These are phyloP conservation scores for Auriscalpium orientale DNA, from an alignment of 768 basidiomycete species.

Conservation along the genomic window DNA sequence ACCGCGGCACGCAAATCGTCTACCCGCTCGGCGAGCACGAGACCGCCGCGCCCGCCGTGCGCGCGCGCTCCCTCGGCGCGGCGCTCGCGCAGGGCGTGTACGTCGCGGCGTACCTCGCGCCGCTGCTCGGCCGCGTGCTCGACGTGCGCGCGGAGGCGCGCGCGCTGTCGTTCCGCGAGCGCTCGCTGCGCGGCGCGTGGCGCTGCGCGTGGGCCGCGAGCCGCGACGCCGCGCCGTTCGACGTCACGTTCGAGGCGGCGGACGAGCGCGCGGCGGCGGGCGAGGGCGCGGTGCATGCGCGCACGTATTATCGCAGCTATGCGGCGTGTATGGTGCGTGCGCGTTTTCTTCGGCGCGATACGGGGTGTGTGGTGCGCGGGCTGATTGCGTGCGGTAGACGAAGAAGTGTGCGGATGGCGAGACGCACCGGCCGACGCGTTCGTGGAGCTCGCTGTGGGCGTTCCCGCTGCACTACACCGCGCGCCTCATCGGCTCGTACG, in stretches of 20 bases:
- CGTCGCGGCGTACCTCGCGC: slow-evolving; percentile 35
- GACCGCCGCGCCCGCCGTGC: slow-evolving; percentile 34
- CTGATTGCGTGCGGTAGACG: not conserved
- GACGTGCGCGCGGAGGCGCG: slow-evolving; percentile 40
- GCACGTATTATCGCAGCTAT: slow-evolving; percentile 38
- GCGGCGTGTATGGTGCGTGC: slow-evolving; percentile 31
- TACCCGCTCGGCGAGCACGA: slow-evolving; percentile 37
- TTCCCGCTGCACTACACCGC: slow-evolving; percentile 24
- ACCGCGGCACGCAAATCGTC: slow-evolving; percentile 41
- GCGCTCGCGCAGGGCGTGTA: slow-evolving; percentile 33
- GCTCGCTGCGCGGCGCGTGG: slow-evolving; percentile 29
- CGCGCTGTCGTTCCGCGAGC: slow-evolving; percentile 31
- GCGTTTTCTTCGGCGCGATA: too few relatives aligned
- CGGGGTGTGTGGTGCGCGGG: slow-evolving; percentile 20
- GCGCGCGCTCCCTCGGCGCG: slow-evolving; percentile 33
- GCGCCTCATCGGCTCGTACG: slow-evolving; percentile 28
- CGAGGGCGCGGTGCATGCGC: slow-evolving; percentile 30
- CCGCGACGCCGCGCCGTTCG: slow-evolving; percentile 38
- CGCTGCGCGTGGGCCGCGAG: slow-evolving; percentile 43
- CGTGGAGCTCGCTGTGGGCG: not conserved
- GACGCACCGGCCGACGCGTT: not conserved
- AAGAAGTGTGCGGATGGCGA: not conserved
- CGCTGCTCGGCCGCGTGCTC: slow-evolving; percentile 29
- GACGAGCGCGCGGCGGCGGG: slow-evolving; percentile 31
- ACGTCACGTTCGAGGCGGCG: slow-evolving; percentile 38